phyloP scores from a whole-genome alignment of 129 eudicot species.

The Flaveria trinervia region DNA sequence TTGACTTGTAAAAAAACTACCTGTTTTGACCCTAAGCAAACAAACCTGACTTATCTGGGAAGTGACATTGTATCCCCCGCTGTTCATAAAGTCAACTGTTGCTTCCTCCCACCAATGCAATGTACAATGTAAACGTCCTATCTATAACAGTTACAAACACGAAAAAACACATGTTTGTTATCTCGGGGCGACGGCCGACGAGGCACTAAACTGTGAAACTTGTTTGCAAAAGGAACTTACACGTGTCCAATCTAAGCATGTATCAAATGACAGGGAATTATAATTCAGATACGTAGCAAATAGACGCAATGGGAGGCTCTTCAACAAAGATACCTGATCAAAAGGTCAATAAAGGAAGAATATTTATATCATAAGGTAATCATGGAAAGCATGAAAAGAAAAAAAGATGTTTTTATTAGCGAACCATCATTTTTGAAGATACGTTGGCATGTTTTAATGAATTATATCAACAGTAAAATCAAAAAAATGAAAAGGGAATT shows the following conservation, averaged over 20 bases:
- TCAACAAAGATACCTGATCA: slow-evolving; percentile 68
- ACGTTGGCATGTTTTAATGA: background rate
- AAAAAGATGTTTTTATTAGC: background rate
- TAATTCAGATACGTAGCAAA: slow-evolving; percentile 67
- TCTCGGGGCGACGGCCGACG: background rate
- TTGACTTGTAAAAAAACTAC: background rate
- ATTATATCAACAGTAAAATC: background rate
- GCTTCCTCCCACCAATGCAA: slow-evolving; percentile 97
- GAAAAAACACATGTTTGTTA: background rate
- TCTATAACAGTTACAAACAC: slow-evolving; percentile 36
- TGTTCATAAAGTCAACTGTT: slow-evolving; percentile 79
- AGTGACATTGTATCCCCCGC: slow-evolving; percentile 86
- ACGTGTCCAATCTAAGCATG: slow-evolving; percentile 76
- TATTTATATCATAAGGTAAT: background rate
- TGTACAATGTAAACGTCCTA: slow-evolving; percentile 85
- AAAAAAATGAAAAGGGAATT: background rate
- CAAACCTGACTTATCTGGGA: slow-evolving; percentile 59
- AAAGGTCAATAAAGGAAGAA: background rate
- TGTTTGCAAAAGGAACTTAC: slow-evolving; percentile 43
- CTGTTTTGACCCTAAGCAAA: background rate
- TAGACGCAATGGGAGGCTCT: slow-evolving; percentile 77
- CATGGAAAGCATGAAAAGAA: background rate
- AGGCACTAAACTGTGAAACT: background rate
- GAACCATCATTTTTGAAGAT: background rate
- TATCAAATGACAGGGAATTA: slow-evolving; percentile 52